Conservation (phyloP, 768 basidiomycete species). For the Hericium coralloides region DNA sequence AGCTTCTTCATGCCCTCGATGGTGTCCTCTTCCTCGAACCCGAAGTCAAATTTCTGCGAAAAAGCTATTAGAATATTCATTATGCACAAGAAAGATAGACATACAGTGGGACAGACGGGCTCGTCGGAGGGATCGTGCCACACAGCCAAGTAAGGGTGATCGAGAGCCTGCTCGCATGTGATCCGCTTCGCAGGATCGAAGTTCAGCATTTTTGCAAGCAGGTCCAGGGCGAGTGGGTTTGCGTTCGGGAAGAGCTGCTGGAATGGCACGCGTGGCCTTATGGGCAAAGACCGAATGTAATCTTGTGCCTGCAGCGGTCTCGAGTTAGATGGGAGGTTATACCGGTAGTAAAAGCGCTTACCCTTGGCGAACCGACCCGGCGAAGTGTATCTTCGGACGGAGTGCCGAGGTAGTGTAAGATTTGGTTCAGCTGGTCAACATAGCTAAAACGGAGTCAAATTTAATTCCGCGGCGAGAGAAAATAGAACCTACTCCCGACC, state of each 20-base stretch:
- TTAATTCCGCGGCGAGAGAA: neutral
- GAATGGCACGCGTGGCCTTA: slow-evolving; percentile 92
- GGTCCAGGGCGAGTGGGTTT: slow-evolving; percentile 89
- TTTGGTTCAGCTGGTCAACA: slow-evolving; percentile 97
- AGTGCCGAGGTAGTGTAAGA: slow-evolving; percentile 96
- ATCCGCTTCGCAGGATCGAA: slow-evolving; percentile 97
- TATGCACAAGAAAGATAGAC: slow-evolving; percentile 12
- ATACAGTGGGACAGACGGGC: slow-evolving; percentile 71
- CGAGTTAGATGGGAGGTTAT: neutral
- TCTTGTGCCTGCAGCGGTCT: slow-evolving; percentile 68
- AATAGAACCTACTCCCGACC: slow-evolving; percentile 72
- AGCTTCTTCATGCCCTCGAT: slow-evolving; percentile 96
- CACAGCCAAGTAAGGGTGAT: slow-evolving; percentile 90
- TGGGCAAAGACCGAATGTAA: slow-evolving; percentile 96
- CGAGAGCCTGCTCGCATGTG: slow-evolving; percentile 90
- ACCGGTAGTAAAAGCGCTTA: slow-evolving; percentile 26
- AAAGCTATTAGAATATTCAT: neutral
- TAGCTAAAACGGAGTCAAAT: slow-evolving; percentile 43
- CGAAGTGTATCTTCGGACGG: slow-evolving; percentile 95
- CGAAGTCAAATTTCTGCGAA: slow-evolving; percentile 83
- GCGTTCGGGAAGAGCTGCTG: slow-evolving; percentile 88
- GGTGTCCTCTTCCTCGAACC: slow-evolving; percentile 92
- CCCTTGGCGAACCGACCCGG: slow-evolving; percentile 91
- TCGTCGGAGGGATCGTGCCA: slow-evolving; percentile 99
- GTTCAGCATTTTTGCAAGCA: slow-evolving; percentile 83